Evolutionary conservation across 2,329 filamentous ascomycete genomes (phyloP).

Genomic region (Fusarium hainanense): DNA sequence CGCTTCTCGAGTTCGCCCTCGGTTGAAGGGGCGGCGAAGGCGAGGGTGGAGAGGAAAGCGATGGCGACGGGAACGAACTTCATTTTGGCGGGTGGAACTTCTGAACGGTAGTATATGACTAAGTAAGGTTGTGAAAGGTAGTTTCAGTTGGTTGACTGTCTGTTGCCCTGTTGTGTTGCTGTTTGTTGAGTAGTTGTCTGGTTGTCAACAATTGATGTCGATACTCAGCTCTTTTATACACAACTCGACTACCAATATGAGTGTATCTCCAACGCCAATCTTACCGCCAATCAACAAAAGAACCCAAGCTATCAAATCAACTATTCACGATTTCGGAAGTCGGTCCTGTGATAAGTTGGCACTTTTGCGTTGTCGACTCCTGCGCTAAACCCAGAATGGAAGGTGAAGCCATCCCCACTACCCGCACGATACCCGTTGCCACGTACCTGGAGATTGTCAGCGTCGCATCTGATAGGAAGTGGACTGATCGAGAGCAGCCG

Average conservation of each 20-base stretch:
- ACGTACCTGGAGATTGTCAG: not conserved
- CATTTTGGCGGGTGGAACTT: constrained; percentile 8
- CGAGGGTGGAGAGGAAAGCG: constrained; percentile 21
- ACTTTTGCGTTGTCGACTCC: not conserved
- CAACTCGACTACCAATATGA: fast-evolving
- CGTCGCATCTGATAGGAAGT: constrained; percentile 5
- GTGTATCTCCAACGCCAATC: not conserved
- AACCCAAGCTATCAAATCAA: not conserved
- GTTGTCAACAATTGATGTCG: fast-evolving
- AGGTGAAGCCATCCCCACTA: constrained; percentile 7
- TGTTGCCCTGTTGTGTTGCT: not conserved
- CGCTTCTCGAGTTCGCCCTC: not conserved
- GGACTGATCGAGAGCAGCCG: constrained; percentile 8
- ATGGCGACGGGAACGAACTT: constrained; percentile 11
- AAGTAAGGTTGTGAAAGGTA: not conserved
- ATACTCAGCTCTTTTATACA: not conserved
- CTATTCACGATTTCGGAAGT: constrained; percentile 15
- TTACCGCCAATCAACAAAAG: constrained; percentile 5
- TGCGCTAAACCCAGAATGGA: not conserved
- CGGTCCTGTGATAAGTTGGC: constrained; percentile 15
- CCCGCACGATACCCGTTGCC: not conserved
- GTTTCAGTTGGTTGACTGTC: fast-evolving
- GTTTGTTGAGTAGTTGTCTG: not conserved
- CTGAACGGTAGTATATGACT: not conserved
- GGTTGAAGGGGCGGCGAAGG: constrained; percentile 7